Percentiles rank a stretch among this genome's conserved stretches.
Conservation (phyloP, 306 rosid species). For the Citrullus colocynthis region DNA sequence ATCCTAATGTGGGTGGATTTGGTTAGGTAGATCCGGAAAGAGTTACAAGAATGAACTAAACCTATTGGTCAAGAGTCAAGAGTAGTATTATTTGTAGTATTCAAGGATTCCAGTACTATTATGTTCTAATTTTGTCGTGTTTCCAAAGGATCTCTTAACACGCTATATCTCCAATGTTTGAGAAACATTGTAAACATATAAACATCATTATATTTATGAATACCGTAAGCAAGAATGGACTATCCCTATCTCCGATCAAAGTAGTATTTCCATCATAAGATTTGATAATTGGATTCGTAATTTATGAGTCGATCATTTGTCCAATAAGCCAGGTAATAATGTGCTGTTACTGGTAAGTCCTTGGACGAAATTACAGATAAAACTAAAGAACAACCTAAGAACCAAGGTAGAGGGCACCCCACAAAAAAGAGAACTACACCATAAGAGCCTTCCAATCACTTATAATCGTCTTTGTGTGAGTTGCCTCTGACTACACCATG, state of each 20-base stretch:
- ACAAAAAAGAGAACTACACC: too few relatives aligned
- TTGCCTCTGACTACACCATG: neutral
- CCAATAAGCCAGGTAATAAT: neutral
- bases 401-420: too few relatives aligned
- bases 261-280: neutral
- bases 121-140: too few relatives aligned
- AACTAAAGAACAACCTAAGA: neutral
- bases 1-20: neutral
- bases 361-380: neutral
- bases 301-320: neutral
- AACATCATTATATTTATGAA: neutral
- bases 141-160: too few relatives aligned
- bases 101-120: neutral
- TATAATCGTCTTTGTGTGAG: too few relatives aligned
- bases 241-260: neutral
- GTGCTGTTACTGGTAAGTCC: neutral
- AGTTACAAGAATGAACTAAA: neutral
- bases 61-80: neutral
- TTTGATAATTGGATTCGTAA: neutral
- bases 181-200: neutral
- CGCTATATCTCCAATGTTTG: neutral
- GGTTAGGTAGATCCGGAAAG: neutral
- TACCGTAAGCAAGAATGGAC: neutral
- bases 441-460: too few relatives aligned
- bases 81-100: neutral